Base-by-base conservation (phyloP, 169 alveolate species). In the Eimeria tenella region DNA sequence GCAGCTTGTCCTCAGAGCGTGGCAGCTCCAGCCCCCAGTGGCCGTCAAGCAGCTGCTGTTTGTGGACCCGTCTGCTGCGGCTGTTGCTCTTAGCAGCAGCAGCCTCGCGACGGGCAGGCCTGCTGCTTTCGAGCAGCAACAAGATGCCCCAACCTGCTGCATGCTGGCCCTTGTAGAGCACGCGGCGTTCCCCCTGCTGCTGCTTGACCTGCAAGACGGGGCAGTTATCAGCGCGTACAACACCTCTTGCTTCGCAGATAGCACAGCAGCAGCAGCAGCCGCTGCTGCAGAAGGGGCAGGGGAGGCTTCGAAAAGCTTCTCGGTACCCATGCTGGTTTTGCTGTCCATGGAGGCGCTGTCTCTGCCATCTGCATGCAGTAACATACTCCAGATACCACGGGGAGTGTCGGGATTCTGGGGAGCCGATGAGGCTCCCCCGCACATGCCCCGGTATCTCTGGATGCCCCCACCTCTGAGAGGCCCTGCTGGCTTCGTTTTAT, bases 401-500 rank as follows among this genome's bases (percentile, higher is more conserved):
- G 65, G 31, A 10, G 58, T 6, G 77, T 15, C 52, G 79, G 49
- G 15, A 56, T 31, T 60, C 62, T 68, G 68, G 55, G 88, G 68
- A 7, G 65, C 88, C 42, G 49, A 23, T 53, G 74, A 70, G 17
- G 49, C 60, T 53, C 19, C 93, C 50, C 83, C 70, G 7, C 94
- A 89, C 56, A 52, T 31, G 56, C 87, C 82, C 11, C 42, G 88
- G 21, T 90, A 89, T 63, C 58, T 75, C n/a, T 90, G 82, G 77
- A 53, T 68, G 23, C 94, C 94, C 21, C 82, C 94, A 15, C 71
- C 82, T 1, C 65, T 90, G 65, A 84, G 94, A 21, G 94, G 84
- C 82, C 90, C 94, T 25, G 49, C 94, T 0, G 53, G 60, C 10
- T 90, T 60, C 79, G 84, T 90, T 55, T 74, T 90, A 13, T 21